phyloP scores from a whole-genome alignment of 371 early-diverging fungal genomes.

The Mucor sp. region DNA sequence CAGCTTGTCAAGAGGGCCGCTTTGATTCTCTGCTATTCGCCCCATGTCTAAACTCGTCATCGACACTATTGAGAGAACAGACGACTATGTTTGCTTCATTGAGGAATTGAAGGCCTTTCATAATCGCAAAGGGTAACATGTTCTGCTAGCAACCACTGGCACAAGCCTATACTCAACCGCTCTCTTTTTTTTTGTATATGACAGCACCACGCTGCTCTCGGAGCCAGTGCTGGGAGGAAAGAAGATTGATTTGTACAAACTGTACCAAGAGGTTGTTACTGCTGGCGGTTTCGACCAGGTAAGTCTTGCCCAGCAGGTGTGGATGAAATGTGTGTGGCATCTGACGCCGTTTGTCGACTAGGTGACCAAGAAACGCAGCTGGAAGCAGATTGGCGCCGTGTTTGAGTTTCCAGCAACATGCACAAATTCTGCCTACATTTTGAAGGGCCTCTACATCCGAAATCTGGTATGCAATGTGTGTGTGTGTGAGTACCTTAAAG shows the following conservation, averaged over 20 bases:
- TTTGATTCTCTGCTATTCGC: not conserved
- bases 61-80: slow-evolving; percentile 71
- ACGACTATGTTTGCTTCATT: slow-evolving; percentile 74
- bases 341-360: slow-evolving; percentile 22
- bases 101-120: slow-evolving; percentile 70
- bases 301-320: not conserved
- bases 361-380: slow-evolving; percentile 75
- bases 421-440: slow-evolving; percentile 81
- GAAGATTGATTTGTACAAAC: slow-evolving; percentile 67
- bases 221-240: slow-evolving; percentile 81
- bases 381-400: slow-evolving; percentile 71
- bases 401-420: slow-evolving; percentile 82
- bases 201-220: slow-evolving; percentile 62
- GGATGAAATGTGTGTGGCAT: not conserved
- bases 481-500: not conserved
- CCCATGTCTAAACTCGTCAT: slow-evolving; percentile 30
- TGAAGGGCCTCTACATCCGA: slow-evolving; percentile 73
- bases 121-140: slow-evolving; percentile 64
- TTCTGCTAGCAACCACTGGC: not conserved
- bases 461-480: slow-evolving; percentile 46
- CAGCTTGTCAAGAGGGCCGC: not conserved
- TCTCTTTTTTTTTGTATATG: not conserved
- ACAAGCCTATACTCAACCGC: not conserved
- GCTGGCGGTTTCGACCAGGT: slow-evolving; percentile 78
- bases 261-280: slow-evolving; percentile 67